Evolutionary conservation across 83 land plant species (phyloP), one percentile per base, ranked within the genome.

Genomic region (Thuja plicata): DNA sequence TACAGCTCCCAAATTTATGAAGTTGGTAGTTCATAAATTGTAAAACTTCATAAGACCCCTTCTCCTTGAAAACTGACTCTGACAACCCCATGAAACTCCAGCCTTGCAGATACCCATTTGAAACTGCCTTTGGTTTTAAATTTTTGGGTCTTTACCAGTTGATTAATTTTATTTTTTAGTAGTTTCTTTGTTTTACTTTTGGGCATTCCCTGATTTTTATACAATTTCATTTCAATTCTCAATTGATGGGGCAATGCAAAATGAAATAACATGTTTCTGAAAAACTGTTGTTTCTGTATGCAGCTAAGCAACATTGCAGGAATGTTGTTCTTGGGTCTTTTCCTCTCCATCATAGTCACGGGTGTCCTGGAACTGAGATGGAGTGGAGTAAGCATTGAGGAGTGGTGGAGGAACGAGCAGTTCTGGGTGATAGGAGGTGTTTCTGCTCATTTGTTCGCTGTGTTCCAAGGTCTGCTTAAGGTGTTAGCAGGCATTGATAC

Each of bases 341-440:
- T 94, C 91, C 34, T 92, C 73, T 92, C 93, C 89, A 94, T 94
- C 85, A 92, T 94, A 9, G 3, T 37, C 1, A 94, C 95, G 4
- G 90, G 92, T 60, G 90, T 94, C 50, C 95, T 94, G 34, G 95
- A 94, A 84, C 91, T 92, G 37, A 88, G 93, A 43, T 94, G 95
- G 95, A 94, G 95, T 60, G 95, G 95, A 37, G 95, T 94, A n/a
- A 88, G 92, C 90, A 92, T 94, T 54, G 95, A 94, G 38, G 95
- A 92, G 30, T 70, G 81, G 87, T 94, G 95, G 95, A 85, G 95
- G 24, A 94, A 94, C 38, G 95, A 94, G 88, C 95, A 92, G 86
- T 94, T 94, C 48, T 94, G 95, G 95, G 93, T 94, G 30, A 94
- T 94, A 74, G 95, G 95, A 66, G 95, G 95, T 37, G 93, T 92